Percentiles rank a stretch among this genome's conserved stretches.
These are phyloP conservation scores for Alternaria sp. DNA, from an alignment of 2,329 filamentous ascomycete species.

Conservation along the genomic window DNA sequence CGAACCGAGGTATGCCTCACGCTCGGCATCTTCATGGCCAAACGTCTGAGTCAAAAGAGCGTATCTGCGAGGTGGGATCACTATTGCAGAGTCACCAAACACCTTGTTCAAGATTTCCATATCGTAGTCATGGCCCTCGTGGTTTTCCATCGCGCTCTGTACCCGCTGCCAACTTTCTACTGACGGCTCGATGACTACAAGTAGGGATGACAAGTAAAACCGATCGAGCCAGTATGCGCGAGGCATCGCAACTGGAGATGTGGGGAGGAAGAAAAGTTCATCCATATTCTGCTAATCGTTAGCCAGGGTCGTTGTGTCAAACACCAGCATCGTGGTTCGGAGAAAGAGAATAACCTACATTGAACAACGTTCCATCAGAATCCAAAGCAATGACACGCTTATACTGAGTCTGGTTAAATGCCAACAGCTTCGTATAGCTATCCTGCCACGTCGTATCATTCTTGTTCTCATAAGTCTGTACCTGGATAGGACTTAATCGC, in stretches of 20 bases:
- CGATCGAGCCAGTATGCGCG: constrained; percentile 70
- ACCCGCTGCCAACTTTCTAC: constrained; percentile 52
- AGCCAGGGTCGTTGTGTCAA: background rate
- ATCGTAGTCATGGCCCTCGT: constrained; percentile 8
- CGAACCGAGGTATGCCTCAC: constrained; percentile 55
- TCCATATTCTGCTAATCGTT: constrained; percentile 60
- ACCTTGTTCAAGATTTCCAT: background rate
- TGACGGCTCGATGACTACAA: constrained; percentile 66
- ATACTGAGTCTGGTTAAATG: background rate
- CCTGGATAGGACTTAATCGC: background rate
- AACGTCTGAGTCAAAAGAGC: background rate
- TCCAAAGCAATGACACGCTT: background rate
- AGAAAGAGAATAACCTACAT: too few relatives aligned
- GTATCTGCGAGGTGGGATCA: background rate
- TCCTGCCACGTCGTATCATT: background rate
- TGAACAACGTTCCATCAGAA: background rate
- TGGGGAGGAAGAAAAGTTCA: constrained; percentile 69
- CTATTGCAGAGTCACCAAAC: background rate
- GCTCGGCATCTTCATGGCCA: constrained; percentile 39
- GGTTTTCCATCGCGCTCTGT: constrained; percentile 22
- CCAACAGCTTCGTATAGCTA: background rate
- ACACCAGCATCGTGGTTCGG: background rate
- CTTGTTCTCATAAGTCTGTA: background rate
- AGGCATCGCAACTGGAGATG: constrained; percentile 66
- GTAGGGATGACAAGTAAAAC: constrained; percentile 58